phyloP scores from a whole-genome alignment of 768 basidiomycete genomes.

The Punctularia strigosozonata region DNA sequence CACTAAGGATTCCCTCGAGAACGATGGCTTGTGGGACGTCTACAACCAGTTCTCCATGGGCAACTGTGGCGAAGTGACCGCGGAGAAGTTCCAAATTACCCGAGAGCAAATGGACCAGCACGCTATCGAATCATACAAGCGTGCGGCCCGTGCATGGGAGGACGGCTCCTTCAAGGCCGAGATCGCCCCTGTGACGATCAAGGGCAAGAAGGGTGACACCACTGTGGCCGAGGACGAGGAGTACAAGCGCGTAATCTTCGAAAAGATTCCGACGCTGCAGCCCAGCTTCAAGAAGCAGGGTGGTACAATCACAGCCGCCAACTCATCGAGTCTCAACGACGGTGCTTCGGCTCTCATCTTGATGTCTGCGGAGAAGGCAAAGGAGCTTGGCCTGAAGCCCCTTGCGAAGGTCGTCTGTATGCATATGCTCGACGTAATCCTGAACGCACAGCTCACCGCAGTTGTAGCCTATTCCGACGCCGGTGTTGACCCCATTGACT shows the following conservation, averaged over 20 bases:
- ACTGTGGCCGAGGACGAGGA: conserved; percentile 93
- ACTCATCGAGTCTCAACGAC: conserved; percentile 90
- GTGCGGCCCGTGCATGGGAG: conserved; percentile 87
- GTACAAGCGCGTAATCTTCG: conserved; percentile 92
- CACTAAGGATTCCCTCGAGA: conserved; percentile 77
- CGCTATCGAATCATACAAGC: conserved; percentile 91
- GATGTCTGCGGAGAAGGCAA: conserved; percentile 87
- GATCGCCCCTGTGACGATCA: conserved; percentile 82
- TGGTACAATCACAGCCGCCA: conserved; percentile 91
- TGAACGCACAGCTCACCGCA: conserved; percentile 4
- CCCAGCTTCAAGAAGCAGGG: conserved; percentile 84
- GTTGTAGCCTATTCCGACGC: conserved; percentile 86
- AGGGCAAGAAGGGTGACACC: conserved; percentile 89
- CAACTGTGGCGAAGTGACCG: conserved; percentile 84
- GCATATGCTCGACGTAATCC: conserved; percentile 19
- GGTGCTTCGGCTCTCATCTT: conserved; percentile 93
- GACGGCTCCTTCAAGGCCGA: conserved; percentile 77
- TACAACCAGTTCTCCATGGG: conserved; percentile 99
- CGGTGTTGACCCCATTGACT: conserved; percentile 93
- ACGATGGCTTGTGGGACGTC: conserved; percentile 92
- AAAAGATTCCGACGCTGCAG: conserved; percentile 81
- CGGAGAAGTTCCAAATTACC: conserved; percentile 70
- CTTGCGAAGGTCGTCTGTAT: conserved; percentile 90
- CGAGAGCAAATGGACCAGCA: conserved; percentile 85
- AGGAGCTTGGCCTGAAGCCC: conserved; percentile 84